Evolutionary conservation across 1,139 yeast genomes (phyloP), one percentile per base, ranked within the genome.

Genomic region (Geotrichum carabidarum): DNA sequence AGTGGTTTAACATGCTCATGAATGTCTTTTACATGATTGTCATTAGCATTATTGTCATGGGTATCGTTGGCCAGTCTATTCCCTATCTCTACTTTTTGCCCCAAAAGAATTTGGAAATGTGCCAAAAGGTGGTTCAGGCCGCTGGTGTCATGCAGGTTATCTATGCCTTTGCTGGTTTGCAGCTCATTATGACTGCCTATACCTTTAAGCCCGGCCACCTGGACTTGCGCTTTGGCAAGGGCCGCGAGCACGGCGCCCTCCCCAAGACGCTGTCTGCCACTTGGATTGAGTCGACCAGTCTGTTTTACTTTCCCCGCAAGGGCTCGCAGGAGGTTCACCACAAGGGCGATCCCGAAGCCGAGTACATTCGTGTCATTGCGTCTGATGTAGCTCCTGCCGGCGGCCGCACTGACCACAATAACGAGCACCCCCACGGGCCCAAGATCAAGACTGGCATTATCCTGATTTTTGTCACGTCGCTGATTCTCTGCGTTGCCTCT

Each of bases 281-380:
- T 78, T 86, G 94, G 94, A 82, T 86, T 64, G 83, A 83, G 65
- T 77, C 82, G 1, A 83, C 84, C 62, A 65, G 72, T 15, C 76
- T 83, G 12, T 63, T 79, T 83, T 34, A 65, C 53, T 65, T 56
- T 49, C 66, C 68, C 6, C 44, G 53, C 17, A 59, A 58, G 57
- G 65, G 65, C 4, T 60, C 65, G 9, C 68, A 65, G 54, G 55
- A 51, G n/a, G 22, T 43, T 12, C 42, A 58, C 34, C 56, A 53
- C 57, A 74, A 75, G 59, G 74, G 82, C 55, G 83, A 80, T 62
- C 78, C 81, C 9, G 69, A 74, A 43, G 75, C 78, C 37, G 74
- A 66, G 34, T 76, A 77, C 7, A 68, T 74, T 37, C 68, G 79
- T 51, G 71, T 75, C 45, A 76, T 75, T 57, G 71, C 78, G 9